Evolutionary conservation across 2,329 filamentous ascomycete genomes (phyloP).

Genomic region (Aspergillus viridinutans): DNA sequence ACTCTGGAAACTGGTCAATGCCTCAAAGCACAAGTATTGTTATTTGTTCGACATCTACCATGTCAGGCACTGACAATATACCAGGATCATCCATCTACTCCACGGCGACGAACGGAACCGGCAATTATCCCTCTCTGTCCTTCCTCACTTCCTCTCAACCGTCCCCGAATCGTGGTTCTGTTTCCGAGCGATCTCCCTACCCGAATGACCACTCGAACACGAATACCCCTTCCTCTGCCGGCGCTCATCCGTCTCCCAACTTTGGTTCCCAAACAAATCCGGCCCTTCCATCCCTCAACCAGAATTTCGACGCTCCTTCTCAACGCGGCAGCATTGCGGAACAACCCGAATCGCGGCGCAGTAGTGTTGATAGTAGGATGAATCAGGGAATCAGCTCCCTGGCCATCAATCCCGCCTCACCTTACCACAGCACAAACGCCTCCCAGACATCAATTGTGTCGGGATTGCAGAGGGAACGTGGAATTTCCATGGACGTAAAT

Average conservation of each 20-base stretch:
- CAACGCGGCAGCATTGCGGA: constrained; percentile 41
- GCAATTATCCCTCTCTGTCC: constrained; percentile 41
- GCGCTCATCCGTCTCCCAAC: constrained; percentile 36
- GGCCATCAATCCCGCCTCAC: constrained; percentile 44
- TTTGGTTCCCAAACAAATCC: constrained; percentile 38
- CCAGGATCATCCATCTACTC: constrained; percentile 48
- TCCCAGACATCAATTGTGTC: constrained; percentile 46
- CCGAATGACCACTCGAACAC: constrained; percentile 34
- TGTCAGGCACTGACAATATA: constrained; percentile 20
- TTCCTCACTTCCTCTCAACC: constrained; percentile 44
- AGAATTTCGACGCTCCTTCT: constrained; percentile 51
- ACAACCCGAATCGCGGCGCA: constrained; percentile 45
- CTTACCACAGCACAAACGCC: constrained; percentile 45
- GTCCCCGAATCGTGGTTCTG: constrained; percentile 41
- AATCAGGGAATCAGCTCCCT: constrained; percentile 47
- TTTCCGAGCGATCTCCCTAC: constrained; percentile 41
- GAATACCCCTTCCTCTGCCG: constrained; percentile 34
- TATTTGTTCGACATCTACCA: constrained; percentile 7
- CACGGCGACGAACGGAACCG: constrained; percentile 42
- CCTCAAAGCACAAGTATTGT: constrained; percentile 54
- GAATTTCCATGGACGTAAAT: constrained; percentile 37
- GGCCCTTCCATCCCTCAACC: constrained; percentile 55
- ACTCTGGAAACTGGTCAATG: constrained; percentile 58
- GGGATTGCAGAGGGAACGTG: constrained; percentile 39
- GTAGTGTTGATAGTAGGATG: constrained; percentile 48